A percentile compares a stretch with the other conserved stretches of the same genome.
Evolutionary conservation across 306 rosid genomes (phyloP).

Genomic region (Parietaria judaica): DNA sequence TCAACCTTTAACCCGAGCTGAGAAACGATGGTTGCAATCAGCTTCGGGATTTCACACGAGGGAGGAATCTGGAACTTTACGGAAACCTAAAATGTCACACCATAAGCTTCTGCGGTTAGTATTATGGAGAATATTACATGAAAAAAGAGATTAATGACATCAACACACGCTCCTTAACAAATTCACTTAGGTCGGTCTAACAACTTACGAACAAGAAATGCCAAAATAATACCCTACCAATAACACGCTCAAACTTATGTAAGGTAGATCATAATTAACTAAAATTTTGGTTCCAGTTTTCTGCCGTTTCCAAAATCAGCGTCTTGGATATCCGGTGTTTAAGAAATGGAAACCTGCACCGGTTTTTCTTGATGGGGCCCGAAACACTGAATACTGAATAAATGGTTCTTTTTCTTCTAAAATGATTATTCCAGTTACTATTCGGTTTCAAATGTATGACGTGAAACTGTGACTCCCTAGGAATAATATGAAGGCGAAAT

Average conservation of each 20-base stretch:
- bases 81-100: slow-evolving; percentile 39
- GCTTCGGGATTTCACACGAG: slow-evolving; percentile 59
- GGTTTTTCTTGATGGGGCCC: no score
- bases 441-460: no score
- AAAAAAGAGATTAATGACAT: background rate
- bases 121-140: background rate
- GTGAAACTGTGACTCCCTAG: no score
- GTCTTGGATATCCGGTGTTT: no score
- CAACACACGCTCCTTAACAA: background rate
- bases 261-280: background rate
- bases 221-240: background rate
- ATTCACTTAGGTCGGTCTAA: background rate
- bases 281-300: no score
- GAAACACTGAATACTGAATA: no score
- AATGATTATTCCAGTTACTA: no score
- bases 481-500: background rate
- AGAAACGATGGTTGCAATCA: slow-evolving; percentile 62
- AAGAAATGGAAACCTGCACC: no score
- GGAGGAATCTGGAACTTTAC: slow-evolving; percentile 71
- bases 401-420: no score
- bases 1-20: slow-evolving; percentile 65
- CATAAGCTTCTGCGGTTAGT: slow-evolving; percentile 19
- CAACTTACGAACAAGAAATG: background rate
- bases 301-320: no score
- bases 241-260: background rate